Percentiles rank a stretch among this genome's conserved stretches.
Evolutionary conservation across 352 stramenopile genomes (phyloP).

Genomic region (Aphanomyces invadans): DNA sequence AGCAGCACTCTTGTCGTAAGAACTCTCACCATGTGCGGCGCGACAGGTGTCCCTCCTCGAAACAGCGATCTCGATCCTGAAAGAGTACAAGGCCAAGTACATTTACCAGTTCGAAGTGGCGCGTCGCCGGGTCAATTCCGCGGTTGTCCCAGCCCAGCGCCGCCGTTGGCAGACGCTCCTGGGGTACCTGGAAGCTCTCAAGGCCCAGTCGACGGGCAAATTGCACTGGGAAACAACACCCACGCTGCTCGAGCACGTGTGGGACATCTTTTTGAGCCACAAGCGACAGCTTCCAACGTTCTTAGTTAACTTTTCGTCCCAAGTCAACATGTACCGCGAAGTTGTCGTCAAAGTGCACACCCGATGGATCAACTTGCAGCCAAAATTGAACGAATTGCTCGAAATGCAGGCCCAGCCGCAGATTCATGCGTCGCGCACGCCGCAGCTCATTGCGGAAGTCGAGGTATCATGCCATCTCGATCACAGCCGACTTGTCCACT

Average conservation of each 20-base stretch:
- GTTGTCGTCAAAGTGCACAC: conserved; percentile 49
- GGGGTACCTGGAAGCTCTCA: conserved; percentile 47
- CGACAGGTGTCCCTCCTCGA: conserved; percentile 49
- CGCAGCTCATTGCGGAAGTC: conserved; percentile 38
- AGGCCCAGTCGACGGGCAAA: conserved; percentile 36
- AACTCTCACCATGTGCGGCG: too few relatives aligned
- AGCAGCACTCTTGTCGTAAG: neutral
- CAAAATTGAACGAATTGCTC: conserved; percentile 50
- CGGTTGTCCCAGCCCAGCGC: conserved; percentile 52
- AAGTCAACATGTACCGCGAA: conserved; percentile 32
- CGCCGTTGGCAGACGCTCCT: conserved; percentile 54
- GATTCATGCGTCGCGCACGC: conserved; percentile 52
- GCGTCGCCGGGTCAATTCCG: conserved; percentile 45
- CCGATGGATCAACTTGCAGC: conserved; percentile 64
- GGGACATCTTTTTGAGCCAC: conserved; percentile 55
- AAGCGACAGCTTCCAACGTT: conserved; percentile 26
- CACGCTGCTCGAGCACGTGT: conserved; percentile 52
- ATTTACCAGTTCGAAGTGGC: conserved; percentile 49
- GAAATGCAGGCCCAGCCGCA: conserved; percentile 39
- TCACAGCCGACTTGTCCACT: neutral
- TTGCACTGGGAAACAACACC: conserved; percentile 61
- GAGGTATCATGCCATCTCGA: conserved; percentile 15
- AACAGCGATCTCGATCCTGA: conserved; percentile 54
- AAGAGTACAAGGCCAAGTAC: conserved; percentile 50
- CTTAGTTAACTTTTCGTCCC: neutral